These are phyloP conservation scores for Dictyophora rubrovolvata DNA, from an alignment of 768 basidiomycete genomes.

Conservation along the genomic window DNA sequence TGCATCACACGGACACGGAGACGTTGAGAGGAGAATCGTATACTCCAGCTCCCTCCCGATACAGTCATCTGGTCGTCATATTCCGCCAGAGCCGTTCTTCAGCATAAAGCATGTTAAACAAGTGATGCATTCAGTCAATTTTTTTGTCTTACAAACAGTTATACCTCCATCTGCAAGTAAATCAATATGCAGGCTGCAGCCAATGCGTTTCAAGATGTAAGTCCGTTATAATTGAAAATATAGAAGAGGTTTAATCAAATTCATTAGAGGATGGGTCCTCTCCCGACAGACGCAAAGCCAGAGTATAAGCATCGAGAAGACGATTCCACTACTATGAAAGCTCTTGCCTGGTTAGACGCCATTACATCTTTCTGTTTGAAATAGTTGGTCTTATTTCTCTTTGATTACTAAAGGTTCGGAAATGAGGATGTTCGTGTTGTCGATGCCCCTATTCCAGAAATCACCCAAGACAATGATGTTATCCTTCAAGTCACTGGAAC, in stretches of 20 bases:
- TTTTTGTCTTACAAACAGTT: too few species aligned
- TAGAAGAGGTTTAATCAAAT: neutral
- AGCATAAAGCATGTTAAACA: too few species aligned
- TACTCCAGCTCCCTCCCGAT: too few species aligned
- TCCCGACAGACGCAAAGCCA: slow-evolving; percentile 12
- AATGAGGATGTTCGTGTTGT: slow-evolving; percentile 27
- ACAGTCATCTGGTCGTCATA: too few species aligned
- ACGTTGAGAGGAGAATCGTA: too few species aligned
- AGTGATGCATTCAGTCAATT: too few species aligned
- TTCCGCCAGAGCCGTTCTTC: too few species aligned
- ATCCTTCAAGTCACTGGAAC: slow-evolving; percentile 68
- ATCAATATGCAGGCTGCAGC: slow-evolving; percentile 15
- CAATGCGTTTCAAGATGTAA: slow-evolving; percentile 12
- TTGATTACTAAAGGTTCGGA: slow-evolving; percentile 9
- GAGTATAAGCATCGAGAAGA: slow-evolving; percentile 39
- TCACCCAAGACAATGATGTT: slow-evolving; percentile 67
- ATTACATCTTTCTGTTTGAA: slow-evolving; percentile 25
- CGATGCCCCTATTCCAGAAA: slow-evolving; percentile 42
- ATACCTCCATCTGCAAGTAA: too few species aligned
- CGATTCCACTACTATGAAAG: slow-evolving; percentile 54
- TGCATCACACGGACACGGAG: too few species aligned
- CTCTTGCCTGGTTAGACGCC: slow-evolving; percentile 57
- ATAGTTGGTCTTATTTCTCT: slow-evolving; percentile 26
- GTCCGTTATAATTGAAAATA: neutral
- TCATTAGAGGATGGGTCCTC: slow-evolving; percentile 11